These are phyloP conservation scores for Mucor irregularis DNA, from an alignment of 371 early-diverging fungal species.

Conservation along the genomic window DNA sequence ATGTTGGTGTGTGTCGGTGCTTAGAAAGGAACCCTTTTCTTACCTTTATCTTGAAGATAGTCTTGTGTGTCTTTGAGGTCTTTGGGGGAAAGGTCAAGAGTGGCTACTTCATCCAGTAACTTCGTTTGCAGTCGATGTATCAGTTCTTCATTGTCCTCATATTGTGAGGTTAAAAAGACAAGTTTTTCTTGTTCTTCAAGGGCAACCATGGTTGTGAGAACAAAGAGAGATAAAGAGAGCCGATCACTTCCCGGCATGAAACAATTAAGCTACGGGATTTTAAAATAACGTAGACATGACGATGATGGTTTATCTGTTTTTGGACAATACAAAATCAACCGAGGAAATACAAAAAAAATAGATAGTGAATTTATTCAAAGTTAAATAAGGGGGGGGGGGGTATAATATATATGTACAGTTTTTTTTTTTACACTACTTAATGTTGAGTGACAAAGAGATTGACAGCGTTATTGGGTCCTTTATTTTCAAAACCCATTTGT, in stretches of 20 bases:
- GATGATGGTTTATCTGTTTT: no score
- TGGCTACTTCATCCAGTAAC: slow-evolving; percentile 7
- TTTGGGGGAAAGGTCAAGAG: slow-evolving; percentile 4
- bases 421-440: no score
- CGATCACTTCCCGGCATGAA: no score
- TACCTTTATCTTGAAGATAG: slow-evolving; percentile 18
- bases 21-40: neutral
- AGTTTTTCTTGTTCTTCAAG: slow-evolving; percentile 22
- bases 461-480: slow-evolving; percentile 42
- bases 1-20: neutral
- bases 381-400: no score
- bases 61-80: slow-evolving; percentile 22
- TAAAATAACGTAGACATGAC: no score
- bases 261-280: no score
- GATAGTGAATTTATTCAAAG: neutral
- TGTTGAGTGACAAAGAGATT: slow-evolving; percentile 37
- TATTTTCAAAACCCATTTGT: slow-evolving; percentile 83
- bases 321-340: no score
- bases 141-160: slow-evolving; percentile 18
- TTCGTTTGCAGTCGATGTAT: slow-evolving; percentile 9
- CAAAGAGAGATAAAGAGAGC: slow-evolving; percentile 1
- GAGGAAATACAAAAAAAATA: neutral
- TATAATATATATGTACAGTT: neutral
- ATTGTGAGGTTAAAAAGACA: slow-evolving; percentile 24
- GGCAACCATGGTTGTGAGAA: neutral